Evolutionary conservation across 495 filamentous ascomycete species (phyloP).

Genomic region (Parathielavia hyrcaniae): DNA sequence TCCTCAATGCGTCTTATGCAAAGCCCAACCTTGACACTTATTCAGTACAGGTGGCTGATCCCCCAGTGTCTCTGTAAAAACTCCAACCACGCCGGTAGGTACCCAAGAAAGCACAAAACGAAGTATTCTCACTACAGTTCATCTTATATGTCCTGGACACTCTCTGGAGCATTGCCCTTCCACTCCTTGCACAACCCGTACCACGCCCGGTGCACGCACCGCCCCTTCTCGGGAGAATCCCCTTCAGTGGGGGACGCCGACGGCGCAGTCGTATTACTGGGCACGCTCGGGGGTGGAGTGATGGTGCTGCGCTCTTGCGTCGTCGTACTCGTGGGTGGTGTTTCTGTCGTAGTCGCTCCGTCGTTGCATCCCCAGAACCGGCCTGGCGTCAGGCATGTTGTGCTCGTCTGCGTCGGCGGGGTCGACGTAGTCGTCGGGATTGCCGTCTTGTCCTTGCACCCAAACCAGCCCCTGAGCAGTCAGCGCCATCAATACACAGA

Average conservation of each 20-base stretch:
- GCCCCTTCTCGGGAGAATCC: slow-evolving; percentile 19
- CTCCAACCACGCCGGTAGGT: slow-evolving; percentile 11
- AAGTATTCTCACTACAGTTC: slow-evolving; percentile 3
- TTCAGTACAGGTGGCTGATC: too few relatives aligned
- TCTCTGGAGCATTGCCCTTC: slow-evolving; percentile 11
- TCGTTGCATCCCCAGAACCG: slow-evolving; percentile 55
- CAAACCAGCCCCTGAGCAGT: slow-evolving; percentile 57
- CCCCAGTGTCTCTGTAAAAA: not conserved
- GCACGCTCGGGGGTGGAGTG: slow-evolving; percentile 35
- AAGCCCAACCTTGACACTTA: not conserved
- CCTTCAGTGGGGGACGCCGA: slow-evolving; percentile 20
- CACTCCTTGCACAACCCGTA: slow-evolving; percentile 41
- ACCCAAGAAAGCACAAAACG: slow-evolving; percentile 10
- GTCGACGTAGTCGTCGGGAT: slow-evolving; percentile 32
- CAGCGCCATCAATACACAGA: slow-evolving; percentile 54
- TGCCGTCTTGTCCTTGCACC: slow-evolving; percentile 48
- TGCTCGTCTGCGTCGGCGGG: slow-evolving; percentile 29
- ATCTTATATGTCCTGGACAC: slow-evolving; percentile 25
- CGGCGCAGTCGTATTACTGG: slow-evolving; percentile 18
- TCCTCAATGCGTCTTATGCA: slow-evolving; percentile 1
- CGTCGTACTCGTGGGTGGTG: slow-evolving; percentile 21
- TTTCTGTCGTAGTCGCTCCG: slow-evolving; percentile 29
- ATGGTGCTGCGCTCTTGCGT: slow-evolving; percentile 31
- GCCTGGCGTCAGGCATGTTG: slow-evolving; percentile 49
- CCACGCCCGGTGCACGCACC: slow-evolving; percentile 38